These are phyloP conservation scores for Diaporthe amygdali DNA, from an alignment of 2,329 filamentous ascomycete species.

Conservation along the genomic window DNA sequence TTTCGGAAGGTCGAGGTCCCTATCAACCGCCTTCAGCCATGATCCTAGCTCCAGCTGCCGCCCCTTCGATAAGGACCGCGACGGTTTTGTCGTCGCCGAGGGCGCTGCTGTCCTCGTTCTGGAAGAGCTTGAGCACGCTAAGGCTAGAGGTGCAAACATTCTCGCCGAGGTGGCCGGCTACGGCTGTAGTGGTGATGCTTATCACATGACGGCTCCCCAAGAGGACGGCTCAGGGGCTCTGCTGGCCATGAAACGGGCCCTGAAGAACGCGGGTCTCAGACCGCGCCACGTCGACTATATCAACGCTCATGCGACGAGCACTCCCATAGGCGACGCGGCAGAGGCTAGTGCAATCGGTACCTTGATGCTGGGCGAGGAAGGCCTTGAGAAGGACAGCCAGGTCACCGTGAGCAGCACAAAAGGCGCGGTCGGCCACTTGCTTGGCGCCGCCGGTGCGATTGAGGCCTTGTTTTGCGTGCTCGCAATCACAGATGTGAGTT, in stretches of 20 bases:
- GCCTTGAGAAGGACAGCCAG: constrained; percentile 62
- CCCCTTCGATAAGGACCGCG: constrained; percentile 81
- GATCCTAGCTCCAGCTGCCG: constrained; percentile 74
- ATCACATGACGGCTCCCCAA: constrained; percentile 91
- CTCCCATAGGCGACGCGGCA: constrained; percentile 81
- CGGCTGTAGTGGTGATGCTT: constrained; percentile 86
- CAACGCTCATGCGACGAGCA: constrained; percentile 95
- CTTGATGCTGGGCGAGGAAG: constrained; percentile 76
- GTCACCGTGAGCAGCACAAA: constrained; percentile 94
- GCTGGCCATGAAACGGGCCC: constrained; percentile 82
- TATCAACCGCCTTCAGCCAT: constrained; percentile 82
- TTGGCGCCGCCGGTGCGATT: constrained; percentile 89
- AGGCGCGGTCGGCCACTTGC: constrained; percentile 86
- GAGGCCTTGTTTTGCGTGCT: constrained; percentile 88
- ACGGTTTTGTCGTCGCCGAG: constrained; percentile 92
- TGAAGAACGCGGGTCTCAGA: constrained; percentile 72
- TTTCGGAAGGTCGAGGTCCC: constrained; percentile 84
- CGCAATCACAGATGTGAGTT: constrained; percentile 75
- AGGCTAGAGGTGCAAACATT: constrained; percentile 75
- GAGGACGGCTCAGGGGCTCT: constrained; percentile 83
- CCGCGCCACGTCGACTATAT: constrained; percentile 84
- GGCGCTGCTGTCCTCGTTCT: constrained; percentile 87
- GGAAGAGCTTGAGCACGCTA: constrained; percentile 90
- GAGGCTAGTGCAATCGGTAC: constrained; percentile 84
- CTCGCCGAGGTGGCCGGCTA: constrained; percentile 92